A percentile compares a stretch with the other conserved stretches of the same genome.
These are phyloP conservation scores for Lepidium sativum DNA, from an alignment of 345 rosid species.

Conservation along the genomic window DNA sequence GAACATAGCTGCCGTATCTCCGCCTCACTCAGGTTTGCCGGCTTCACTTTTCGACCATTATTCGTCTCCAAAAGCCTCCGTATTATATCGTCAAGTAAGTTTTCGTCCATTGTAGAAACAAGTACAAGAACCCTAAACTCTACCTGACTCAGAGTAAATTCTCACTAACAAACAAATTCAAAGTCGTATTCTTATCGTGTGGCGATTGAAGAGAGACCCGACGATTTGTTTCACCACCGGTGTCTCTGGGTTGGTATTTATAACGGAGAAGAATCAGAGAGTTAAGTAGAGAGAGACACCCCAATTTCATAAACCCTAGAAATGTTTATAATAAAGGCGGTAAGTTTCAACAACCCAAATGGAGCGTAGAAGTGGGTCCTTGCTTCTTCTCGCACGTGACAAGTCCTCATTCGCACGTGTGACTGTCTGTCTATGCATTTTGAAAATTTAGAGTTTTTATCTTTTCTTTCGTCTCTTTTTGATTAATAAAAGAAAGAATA, in stretches of 20 bases:
- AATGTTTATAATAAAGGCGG: neutral
- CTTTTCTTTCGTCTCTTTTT: too few species aligned
- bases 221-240: constrained; percentile 7
- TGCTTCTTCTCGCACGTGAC: neutral
- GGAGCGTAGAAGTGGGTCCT: neutral
- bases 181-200: neutral
- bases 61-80: constrained; percentile 17
- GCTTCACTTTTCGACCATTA: constrained; percentile 11
- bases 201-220: neutral
- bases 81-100: constrained; percentile 16
- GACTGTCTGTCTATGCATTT: neutral
- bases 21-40: constrained; percentile 2
- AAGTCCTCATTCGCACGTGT: neutral
- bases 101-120: constrained; percentile 4
- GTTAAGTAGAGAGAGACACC: neutral
- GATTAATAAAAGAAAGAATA: too few species aligned
- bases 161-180: neutral
- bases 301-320: constrained; percentile 20
- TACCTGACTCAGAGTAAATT: neutral
- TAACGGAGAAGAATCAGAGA: constrained; percentile 6
- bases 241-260: constrained; percentile 7
- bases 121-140: neutral
- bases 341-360: neutral
- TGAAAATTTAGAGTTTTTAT: too few species aligned
- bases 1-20: constrained; percentile 24